phyloP scores from a whole-genome alignment of 768 basidiomycete genomes.

The Cytidiella melzeri region DNA sequence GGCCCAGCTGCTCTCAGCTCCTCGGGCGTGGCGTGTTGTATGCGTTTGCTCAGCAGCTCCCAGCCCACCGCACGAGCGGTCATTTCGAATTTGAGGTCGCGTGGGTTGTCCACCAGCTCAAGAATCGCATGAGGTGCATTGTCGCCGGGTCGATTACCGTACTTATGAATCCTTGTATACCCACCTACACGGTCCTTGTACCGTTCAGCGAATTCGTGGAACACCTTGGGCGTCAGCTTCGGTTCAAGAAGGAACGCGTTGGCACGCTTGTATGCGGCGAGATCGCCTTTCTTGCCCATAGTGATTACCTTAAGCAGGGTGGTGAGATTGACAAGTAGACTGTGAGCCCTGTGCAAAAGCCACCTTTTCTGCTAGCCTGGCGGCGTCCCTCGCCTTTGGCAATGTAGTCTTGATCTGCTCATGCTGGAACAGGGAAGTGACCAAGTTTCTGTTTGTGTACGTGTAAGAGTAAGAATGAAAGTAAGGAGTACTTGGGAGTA shows the following conservation, averaged over 20 bases:
- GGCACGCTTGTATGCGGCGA: conserved; percentile 64
- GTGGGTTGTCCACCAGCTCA: conserved; percentile 91
- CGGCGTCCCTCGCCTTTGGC: conserved; percentile 90
- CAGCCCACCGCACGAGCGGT: conserved; percentile 83
- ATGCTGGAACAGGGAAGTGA: conserved; percentile 90
- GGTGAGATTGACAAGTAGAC: neutral
- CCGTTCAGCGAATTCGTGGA: conserved; percentile 70
- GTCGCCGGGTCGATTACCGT: conserved; percentile 86
- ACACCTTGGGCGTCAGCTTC: conserved; percentile 72
- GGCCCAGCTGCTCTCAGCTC: conserved; percentile 48
- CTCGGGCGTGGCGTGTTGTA: conserved; percentile 39
- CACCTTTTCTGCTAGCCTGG: conserved; percentile 90
- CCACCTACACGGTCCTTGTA: conserved; percentile 84
- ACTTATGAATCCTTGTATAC: conserved; percentile 91
- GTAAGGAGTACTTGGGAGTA: conserved; percentile 31
- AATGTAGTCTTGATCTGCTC: conserved; percentile 95
- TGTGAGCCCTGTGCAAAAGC: no score
- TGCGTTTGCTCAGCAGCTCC: conserved; percentile 60
- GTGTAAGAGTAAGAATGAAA: conserved; percentile 3
- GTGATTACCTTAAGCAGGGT: conserved; percentile 66
- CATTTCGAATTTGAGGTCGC: conserved; percentile 84
- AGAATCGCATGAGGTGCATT: conserved; percentile 90
- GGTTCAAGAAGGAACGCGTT: conserved; percentile 75
- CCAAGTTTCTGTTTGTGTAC: conserved; percentile 66
- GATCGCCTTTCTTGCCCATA: conserved; percentile 79